phyloP scores from a whole-genome alignment of 2,329 filamentous ascomycete species.

The Verticillium albo-atrum region DNA sequence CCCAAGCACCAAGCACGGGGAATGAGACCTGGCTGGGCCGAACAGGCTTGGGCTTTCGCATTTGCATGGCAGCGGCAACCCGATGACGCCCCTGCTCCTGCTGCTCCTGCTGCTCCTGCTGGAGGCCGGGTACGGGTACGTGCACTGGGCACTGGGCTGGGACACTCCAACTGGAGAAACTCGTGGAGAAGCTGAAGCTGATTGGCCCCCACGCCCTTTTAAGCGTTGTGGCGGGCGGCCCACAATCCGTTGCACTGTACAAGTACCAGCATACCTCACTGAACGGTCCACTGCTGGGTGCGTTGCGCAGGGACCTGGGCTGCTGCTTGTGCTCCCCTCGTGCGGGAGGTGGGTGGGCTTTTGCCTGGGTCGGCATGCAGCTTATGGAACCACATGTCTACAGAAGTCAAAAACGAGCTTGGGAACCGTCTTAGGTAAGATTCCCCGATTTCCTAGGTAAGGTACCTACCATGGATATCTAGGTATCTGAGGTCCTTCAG shows the following conservation, averaged over 20 bases:
- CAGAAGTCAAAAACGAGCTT: neutral
- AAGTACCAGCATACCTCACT: too few species aligned
- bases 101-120: neutral
- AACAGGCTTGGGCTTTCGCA: neutral
- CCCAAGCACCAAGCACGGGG: neutral
- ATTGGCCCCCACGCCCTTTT: neutral
- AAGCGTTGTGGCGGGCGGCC: neutral
- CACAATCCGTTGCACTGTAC: neutral
- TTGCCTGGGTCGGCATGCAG: neutral
- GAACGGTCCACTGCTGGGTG: neutral
- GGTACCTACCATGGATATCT: too few species aligned
- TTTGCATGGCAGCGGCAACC: neutral
- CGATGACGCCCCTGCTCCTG: neutral
- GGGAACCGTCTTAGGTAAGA: neutral
- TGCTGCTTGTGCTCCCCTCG: neutral
- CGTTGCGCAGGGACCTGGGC: neutral
- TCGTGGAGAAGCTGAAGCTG: neutral
- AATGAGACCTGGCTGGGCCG: neutral
- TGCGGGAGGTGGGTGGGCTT: neutral
- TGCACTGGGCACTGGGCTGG: neutral
- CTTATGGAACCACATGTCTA: neutral
- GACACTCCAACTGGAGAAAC: neutral
- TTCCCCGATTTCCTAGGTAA: too few species aligned
- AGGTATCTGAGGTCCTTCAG: too few species aligned
- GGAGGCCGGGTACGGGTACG: too few species aligned